Percentiles rank a stretch among this genome's conserved stretches.
Conservation (phyloP, 108 stramenopile species). For the Nitzschia putrida region DNA sequence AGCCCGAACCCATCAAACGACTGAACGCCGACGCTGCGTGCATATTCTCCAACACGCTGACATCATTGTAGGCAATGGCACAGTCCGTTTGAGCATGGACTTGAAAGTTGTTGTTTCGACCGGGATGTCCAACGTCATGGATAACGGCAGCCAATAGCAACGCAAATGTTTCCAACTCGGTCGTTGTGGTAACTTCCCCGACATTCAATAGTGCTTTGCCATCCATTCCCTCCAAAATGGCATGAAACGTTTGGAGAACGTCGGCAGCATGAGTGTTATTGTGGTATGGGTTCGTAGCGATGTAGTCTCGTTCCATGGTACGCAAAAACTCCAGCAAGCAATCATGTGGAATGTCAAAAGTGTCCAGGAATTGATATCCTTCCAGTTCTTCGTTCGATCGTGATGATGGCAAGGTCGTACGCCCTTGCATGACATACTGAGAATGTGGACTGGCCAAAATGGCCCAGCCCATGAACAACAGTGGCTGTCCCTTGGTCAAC, state of each 20-base stretch:
- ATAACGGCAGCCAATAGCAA: slow-evolving; percentile 65
- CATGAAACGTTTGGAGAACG: slow-evolving; percentile 58
- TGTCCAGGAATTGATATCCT: slow-evolving; percentile 45
- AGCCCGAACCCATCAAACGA: slow-evolving; percentile 33
- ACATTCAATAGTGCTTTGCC: slow-evolving; percentile 24
- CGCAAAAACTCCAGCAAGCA: slow-evolving; percentile 42
- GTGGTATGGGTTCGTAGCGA: slow-evolving; percentile 52
- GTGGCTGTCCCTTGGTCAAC: slow-evolving; percentile 43
- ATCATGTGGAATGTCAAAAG: slow-evolving; percentile 38
- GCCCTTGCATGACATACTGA: slow-evolving; percentile 48
- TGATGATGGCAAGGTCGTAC: not conserved
- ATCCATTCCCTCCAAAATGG: slow-evolving; percentile 44
- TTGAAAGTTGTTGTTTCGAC: slow-evolving; percentile 79
- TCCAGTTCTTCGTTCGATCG: slow-evolving; percentile 10
- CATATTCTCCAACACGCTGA: slow-evolving; percentile 74
- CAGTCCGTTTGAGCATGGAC: slow-evolving; percentile 55
- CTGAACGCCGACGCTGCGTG: slow-evolving; percentile 58
- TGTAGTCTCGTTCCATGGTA: slow-evolving; percentile 44
- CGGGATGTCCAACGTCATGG: slow-evolving; percentile 89
- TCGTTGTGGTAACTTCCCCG: slow-evolving; percentile 3
- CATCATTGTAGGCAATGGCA: slow-evolving; percentile 77
- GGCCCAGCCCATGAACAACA: slow-evolving; percentile 62
- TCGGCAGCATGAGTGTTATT: slow-evolving; percentile 68
- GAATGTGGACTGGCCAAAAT: slow-evolving; percentile 55
- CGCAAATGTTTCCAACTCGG: slow-evolving; percentile 41